Percentiles rank a stretch among this genome's conserved stretches.
Conservation (phyloP, 1,139 yeast genomes). For the Suhomyces wounanorum region DNA sequence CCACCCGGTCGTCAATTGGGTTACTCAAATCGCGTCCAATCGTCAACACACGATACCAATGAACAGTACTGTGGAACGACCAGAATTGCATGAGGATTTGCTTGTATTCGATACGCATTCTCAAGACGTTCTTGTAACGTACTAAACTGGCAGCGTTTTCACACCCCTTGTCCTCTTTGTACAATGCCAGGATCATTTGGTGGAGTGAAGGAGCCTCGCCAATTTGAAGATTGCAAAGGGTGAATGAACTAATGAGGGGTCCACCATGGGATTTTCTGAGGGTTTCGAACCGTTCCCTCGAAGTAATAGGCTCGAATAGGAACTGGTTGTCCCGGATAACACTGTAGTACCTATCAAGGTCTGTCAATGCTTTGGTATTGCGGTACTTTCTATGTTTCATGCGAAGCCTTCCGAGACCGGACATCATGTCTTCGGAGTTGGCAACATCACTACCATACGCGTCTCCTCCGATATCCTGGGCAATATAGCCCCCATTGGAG, state of each 20-base stretch:
- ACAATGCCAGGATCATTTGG: constrained; percentile 31
- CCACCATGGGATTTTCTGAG: constrained; percentile 29
- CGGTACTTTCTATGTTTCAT: constrained; percentile 19
- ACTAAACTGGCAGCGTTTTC: constrained; percentile 27
- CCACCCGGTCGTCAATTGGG: constrained; percentile 35
- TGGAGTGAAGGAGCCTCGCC: constrained; percentile 44
- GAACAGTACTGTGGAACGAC: constrained; percentile 44
- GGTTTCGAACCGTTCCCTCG: constrained; percentile 16
- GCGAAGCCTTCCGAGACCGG: constrained; percentile 22
- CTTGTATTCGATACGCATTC: constrained; percentile 43
- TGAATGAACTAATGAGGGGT: constrained; percentile 27
- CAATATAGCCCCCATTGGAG: background rate
- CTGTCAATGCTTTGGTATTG: constrained; percentile 16
- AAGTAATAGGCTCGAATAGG: constrained; percentile 40
- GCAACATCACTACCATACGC: constrained; percentile 25
- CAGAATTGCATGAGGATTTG: constrained; percentile 47
- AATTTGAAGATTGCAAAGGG: constrained; percentile 33
- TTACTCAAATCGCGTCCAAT: constrained; percentile 40
- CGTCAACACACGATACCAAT: constrained; percentile 40
- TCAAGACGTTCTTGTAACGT: constrained; percentile 38
- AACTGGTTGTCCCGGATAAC: constrained; percentile 32
- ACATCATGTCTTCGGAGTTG: constrained; percentile 16
- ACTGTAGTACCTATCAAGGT: constrained; percentile 23
- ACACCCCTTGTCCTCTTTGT: constrained; percentile 27
- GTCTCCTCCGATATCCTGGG: constrained; percentile 21